A percentile compares a stretch with the other conserved stretches of the same genome.
Conservation (phyloP, 2,329 filamentous ascomycete species). For the Ramichloridium luteum region DNA sequence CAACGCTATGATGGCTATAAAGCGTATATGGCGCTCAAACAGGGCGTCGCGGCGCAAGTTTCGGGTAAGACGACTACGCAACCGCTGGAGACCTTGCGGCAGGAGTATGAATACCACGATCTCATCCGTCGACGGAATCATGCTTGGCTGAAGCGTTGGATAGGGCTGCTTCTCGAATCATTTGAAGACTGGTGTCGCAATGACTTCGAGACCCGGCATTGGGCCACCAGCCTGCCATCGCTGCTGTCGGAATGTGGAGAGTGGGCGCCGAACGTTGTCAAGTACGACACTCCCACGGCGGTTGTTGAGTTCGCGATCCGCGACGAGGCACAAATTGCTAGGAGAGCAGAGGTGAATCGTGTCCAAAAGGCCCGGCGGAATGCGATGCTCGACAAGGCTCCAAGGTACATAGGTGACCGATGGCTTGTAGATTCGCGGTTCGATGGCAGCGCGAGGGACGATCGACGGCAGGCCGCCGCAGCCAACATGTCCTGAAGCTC, state of each 20-base stretch:
- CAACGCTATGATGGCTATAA: neutral
- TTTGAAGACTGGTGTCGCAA: constrained; percentile 1
- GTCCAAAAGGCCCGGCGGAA: too few relatives aligned
- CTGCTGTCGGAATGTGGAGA: constrained; percentile 19
- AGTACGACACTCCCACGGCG: constrained; percentile 22
- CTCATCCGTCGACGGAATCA: constrained; percentile 13
- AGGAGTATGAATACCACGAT: constrained; percentile 12
- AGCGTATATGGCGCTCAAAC: neutral
- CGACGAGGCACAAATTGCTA: constrained; percentile 5
- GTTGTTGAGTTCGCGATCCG: constrained; percentile 17
- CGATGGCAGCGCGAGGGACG: too few relatives aligned
- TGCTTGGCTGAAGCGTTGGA: constrained; percentile 19
- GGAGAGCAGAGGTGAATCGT: too few relatives aligned
- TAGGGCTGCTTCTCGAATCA: constrained; percentile 16
- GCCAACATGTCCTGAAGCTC: too few relatives aligned
- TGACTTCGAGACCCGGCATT: constrained; percentile 2
- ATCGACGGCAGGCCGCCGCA: too few relatives aligned
- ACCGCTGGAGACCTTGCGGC: constrained; percentile 8
- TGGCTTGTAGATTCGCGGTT: too few relatives aligned
- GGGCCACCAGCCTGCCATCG: constrained; percentile 12
- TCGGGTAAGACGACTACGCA: neutral
- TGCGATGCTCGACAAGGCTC: too few relatives aligned
- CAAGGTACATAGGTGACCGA: too few relatives aligned
- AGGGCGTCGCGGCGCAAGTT: neutral
- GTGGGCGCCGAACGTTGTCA: constrained; percentile 11